phyloP scores from a whole-genome alignment of 164 flowering plant species.

The Stephania japonica region DNA sequence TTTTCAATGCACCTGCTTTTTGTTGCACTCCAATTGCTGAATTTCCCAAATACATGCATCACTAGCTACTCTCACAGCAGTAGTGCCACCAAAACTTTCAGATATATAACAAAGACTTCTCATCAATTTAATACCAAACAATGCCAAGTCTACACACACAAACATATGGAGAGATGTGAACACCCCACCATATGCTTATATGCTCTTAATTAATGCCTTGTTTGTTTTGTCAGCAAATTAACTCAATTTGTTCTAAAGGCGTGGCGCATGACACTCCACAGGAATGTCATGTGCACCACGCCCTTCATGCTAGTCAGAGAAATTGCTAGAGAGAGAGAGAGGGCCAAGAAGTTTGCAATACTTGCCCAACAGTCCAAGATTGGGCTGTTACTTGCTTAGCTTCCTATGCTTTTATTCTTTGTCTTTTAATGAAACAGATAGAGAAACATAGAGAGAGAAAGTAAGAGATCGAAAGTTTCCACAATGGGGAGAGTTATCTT shows the following conservation, averaged over 20 bases:
- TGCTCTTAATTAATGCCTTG: not conserved
- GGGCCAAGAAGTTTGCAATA: not conserved
- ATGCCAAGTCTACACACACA: not conserved
- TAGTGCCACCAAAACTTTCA: not conserved
- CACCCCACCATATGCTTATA: not conserved
- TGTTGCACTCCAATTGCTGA: not conserved
- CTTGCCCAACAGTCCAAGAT: slow-evolving; percentile 13
- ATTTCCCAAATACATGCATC: not conserved
- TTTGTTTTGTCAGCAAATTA: not conserved
- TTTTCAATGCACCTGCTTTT: not conserved
- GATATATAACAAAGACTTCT: not conserved
- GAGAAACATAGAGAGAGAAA: slow-evolving; percentile 1
- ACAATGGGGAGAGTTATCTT: too few species aligned
- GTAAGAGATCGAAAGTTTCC: too few species aligned
- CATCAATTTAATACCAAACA: not conserved
- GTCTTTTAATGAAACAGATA: slow-evolving; percentile 26
- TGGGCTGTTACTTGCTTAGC: slow-evolving; percentile 23
- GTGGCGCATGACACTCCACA: slow-evolving; percentile 1
- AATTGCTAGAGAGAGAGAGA: not conserved
- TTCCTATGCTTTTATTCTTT: slow-evolving; percentile 34
- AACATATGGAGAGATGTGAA: not conserved
- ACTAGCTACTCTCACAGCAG: not conserved
- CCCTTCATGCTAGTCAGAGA: not conserved
- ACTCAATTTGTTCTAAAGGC: not conserved
- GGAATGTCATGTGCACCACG: slow-evolving; percentile 3